Conservation (phyloP, 2,329 filamentous ascomycete genomes). For the Microsporum audouinii region DNA sequence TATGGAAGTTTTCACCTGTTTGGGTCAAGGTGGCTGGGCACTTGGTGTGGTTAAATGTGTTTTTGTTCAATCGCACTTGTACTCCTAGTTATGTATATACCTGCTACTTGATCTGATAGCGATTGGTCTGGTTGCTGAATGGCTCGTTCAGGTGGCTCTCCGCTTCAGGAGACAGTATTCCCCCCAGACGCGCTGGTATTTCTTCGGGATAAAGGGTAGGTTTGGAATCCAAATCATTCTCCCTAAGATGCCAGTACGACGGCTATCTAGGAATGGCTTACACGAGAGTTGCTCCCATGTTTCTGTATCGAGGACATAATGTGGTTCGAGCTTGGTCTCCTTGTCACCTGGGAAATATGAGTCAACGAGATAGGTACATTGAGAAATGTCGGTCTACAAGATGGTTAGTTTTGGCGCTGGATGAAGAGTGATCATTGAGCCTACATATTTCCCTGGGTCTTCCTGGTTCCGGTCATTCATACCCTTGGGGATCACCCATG, state of each 20-base stretch:
- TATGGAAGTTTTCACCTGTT: background rate
- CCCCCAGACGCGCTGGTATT: slow-evolving; percentile 68
- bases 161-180: slow-evolving; percentile 71
- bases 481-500: slow-evolving; percentile 66
- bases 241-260: slow-evolving; percentile 59
- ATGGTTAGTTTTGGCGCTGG: slow-evolving; percentile 13
- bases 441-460: slow-evolving; percentile 72
- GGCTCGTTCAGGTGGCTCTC: slow-evolving; percentile 19
- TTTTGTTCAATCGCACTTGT: background rate
- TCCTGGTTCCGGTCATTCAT: slow-evolving; percentile 91
- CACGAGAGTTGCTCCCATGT: slow-evolving; percentile 71
- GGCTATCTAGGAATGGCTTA: slow-evolving; percentile 67
- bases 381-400: slow-evolving; percentile 51
- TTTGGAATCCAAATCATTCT: slow-evolving; percentile 76
- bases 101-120: background rate
- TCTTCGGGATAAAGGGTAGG: slow-evolving; percentile 54
- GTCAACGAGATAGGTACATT: slow-evolving; percentile 78
- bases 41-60: background rate
- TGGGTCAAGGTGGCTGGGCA: background rate
- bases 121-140: background rate
- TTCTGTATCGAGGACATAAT: slow-evolving; percentile 61
- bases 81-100: background rate
- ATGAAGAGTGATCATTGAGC: background rate
- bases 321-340: slow-evolving; percentile 60
- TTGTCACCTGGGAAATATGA: slow-evolving; percentile 57